These are phyloP conservation scores for Lactarius hatsudake DNA, from an alignment of 768 basidiomycete genomes.

Conservation along the genomic window DNA sequence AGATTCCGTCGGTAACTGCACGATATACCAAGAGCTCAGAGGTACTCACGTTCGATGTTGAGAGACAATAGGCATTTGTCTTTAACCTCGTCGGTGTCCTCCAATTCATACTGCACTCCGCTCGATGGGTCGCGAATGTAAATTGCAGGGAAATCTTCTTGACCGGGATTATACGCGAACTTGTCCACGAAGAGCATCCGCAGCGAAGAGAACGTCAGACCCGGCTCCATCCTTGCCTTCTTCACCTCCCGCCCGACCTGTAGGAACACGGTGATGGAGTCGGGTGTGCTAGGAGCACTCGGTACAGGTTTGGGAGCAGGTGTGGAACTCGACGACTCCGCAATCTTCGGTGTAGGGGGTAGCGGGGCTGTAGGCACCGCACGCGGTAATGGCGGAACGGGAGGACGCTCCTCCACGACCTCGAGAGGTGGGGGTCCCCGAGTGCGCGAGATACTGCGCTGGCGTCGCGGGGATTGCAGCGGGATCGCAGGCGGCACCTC, in stretches of 20 bases:
- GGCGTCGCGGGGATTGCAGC: constrained; percentile 25
- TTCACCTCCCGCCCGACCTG: constrained; percentile 91
- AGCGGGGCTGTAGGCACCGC: background rate
- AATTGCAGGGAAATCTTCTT: constrained; percentile 92
- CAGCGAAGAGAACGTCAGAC: constrained; percentile 67
- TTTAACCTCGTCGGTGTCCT: constrained; percentile 90
- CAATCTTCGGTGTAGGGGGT: background rate
- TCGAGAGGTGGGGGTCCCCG: constrained; percentile 30
- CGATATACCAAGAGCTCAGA: background rate
- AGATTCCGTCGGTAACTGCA: constrained; percentile 4
- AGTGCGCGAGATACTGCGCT: constrained; percentile 28
- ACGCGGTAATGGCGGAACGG: constrained; percentile 34
- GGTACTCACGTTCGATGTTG: constrained; percentile 90
- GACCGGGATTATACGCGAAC: constrained; percentile 90
- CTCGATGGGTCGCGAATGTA: constrained; percentile 92
- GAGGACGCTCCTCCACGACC: constrained; percentile 34
- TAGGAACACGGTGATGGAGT: constrained; percentile 69
- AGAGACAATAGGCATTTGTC: constrained; percentile 85
- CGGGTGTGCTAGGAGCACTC: constrained; percentile 25
- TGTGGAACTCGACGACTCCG: background rate
- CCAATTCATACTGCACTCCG: constrained; percentile 93
- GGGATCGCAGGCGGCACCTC: constrained; percentile 27
- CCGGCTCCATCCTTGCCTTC: constrained; percentile 71
- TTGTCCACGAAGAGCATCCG: constrained; percentile 90
- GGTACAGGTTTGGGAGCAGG: constrained; percentile 29